Evolutionary conservation across 2,329 filamentous ascomycete species (phyloP), one percentile per base, ranked within the genome.

Genomic region (Fusarium algeriense): DNA sequence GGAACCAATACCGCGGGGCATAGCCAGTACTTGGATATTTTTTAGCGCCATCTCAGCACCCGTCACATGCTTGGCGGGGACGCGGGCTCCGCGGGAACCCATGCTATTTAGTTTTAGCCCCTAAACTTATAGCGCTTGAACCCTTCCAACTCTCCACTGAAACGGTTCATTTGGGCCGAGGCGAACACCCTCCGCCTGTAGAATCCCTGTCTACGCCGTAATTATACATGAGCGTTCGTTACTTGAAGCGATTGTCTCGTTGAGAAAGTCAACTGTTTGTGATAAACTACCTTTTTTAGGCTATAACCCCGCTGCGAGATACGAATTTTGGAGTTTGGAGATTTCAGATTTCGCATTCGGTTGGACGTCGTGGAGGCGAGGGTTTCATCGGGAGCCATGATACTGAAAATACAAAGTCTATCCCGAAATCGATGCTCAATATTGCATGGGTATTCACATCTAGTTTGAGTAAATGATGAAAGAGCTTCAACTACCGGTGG

Each of bases 1-100:
- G 20, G 32, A 41, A 26, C 40, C 10, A 65, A 59, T 62, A 73
- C 67, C 50, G 73, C 71, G 77, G 78, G 76, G 72, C 60, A 71
- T 72, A 70, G 77, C 56, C 70, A 57, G 41, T 80, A 78, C 77
- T 78, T 80, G 78, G 67, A 73, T 73, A 78, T 77, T 76, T 78
- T 74, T 68, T 67, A 71, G 73, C 71, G 78, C 60, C 48, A 67
- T 70, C 65, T 60, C 57, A 62, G 32, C 53, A 44, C 48, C 66
- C 68, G 61, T 77, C 75, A 77, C 75, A 77, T 77, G 75, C 73
- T 61, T 53, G 35, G 43, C 37, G 49, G 59, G 52, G 28, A 62
- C 43, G 17, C 54, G 70, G 64, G 38, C 30, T 63, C 69, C 68
- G 68, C 68, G 60, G 68, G 55, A 44, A 38, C 28, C 62, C 44